phyloP scores from a whole-genome alignment of 179 eudicot species.

The Drosera spatulata region DNA sequence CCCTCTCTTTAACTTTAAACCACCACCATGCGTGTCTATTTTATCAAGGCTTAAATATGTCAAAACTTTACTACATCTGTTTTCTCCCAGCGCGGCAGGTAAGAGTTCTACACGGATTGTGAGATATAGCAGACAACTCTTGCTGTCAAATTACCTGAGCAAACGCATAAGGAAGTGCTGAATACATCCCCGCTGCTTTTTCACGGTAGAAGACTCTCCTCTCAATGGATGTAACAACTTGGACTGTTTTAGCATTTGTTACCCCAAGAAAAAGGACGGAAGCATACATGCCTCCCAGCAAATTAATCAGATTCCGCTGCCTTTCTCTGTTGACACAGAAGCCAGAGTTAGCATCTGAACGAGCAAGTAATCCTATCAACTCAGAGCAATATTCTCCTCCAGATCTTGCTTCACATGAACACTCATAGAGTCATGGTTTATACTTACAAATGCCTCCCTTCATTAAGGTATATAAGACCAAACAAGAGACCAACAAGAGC shows the following conservation, averaged over 20 bases:
- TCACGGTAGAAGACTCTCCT: slow-evolving; percentile 88
- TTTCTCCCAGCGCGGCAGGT: too few species aligned
- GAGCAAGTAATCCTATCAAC: too few species aligned
- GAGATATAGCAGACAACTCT: too few species aligned
- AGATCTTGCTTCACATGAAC: too few species aligned
- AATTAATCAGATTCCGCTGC: slow-evolving; percentile 56
- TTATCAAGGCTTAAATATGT: too few species aligned
- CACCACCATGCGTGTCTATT: too few species aligned
- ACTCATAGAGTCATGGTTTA: not conserved
- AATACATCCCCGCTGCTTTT: slow-evolving; percentile 76
- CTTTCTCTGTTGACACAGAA: slow-evolving; percentile 22
- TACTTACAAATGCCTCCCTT: slow-evolving; percentile 45
- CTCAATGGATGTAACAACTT: slow-evolving; percentile 51
- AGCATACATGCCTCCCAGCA: slow-evolving; percentile 71
- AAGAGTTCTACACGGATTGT: too few species aligned
- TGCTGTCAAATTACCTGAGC: slow-evolving; percentile 47
- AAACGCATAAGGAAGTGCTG: slow-evolving; percentile 65
- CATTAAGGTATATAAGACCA: slow-evolving; percentile 57
- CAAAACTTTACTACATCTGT: too few species aligned
- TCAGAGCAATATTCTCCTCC: too few species aligned
- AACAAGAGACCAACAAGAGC: slow-evolving; percentile 43
- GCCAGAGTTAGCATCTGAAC: too few species aligned
- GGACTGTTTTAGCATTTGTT: slow-evolving; percentile 54
- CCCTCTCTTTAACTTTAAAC: too few species aligned
- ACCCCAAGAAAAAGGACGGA: slow-evolving; percentile 75